Percentiles rank a stretch among this genome's conserved stretches.
Conservation (phyloP, 805 yeast species). For the Ascoidea rubescens region DNA sequence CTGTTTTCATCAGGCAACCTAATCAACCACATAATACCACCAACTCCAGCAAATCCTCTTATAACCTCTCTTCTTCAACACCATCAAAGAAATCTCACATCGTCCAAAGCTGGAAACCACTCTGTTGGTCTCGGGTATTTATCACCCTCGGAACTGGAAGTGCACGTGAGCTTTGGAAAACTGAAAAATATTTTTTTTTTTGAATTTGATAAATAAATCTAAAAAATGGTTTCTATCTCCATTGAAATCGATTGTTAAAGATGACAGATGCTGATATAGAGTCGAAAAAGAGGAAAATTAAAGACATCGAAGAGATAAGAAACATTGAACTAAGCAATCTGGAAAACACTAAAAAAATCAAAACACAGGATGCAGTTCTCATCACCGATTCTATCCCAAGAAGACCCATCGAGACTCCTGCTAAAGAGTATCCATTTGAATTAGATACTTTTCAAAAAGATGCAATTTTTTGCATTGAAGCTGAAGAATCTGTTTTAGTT, state of each 20-base stretch:
- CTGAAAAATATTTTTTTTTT: too few species aligned
- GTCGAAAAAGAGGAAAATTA: neutral
- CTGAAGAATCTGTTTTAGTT: conserved; percentile 87
- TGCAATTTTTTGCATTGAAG: conserved; percentile 88
- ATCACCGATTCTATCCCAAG: neutral
- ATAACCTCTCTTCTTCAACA: too few species aligned
- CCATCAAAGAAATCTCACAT: too few species aligned
- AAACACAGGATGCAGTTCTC: neutral
- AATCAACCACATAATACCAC: neutral
- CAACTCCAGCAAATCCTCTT: too few species aligned
- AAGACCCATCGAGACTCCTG: conserved; percentile 18
- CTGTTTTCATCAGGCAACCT: neutral
- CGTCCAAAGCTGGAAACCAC: too few species aligned
- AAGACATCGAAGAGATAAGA: neutral
- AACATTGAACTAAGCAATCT: neutral
- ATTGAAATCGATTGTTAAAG: too few species aligned
- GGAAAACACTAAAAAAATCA: too few species aligned
- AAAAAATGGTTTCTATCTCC: too few species aligned
- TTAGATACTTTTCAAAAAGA: conserved; percentile 98
- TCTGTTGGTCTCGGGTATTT: too few species aligned
- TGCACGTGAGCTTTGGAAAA: too few species aligned
- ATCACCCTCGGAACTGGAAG: too few species aligned
- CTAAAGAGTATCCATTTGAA: conserved; percentile 82
- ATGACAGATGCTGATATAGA: neutral
- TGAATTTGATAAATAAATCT: too few species aligned